Base-by-base conservation (phyloP, 2,329 filamentous ascomycete species). In the Monascus ruber region DNA sequence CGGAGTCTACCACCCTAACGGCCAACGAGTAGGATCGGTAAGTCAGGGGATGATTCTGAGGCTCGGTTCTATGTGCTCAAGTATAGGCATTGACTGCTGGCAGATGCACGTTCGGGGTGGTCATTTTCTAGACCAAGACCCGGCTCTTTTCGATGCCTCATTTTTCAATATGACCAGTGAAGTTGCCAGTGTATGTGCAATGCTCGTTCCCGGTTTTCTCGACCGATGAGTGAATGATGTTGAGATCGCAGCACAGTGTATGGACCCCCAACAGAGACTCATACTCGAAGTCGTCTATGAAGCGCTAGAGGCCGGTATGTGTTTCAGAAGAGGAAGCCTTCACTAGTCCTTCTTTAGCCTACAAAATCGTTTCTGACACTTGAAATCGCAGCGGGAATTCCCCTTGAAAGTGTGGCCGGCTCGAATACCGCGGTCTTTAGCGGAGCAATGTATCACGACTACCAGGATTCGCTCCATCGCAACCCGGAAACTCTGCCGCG, bases 81-180 rank as follows among this genome's bases (percentile, higher is more conserved):
- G n/a, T n/a, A n/a, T n/a, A n/a, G n/a, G n/a, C n/a, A n/a, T n/a
- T n/a, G n/a, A n/a, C n/a, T n/a, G n/a, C n/a, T n/a, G n/a, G n/a
- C 40, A 56, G 53, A 48, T 50, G 11, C 52, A 55, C 11, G 52
- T 54, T 7, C 33, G 49, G 34, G 51, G 50, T 1, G 54, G 51
- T 0, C 50, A 54, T 32, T 56, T 57, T 26, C 26, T 57, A 4
- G 26, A 39, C 8, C 48, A 58, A 24, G 52, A 59, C 35, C 11
- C 55, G 6, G 45, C 44, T 2, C 9, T 44, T 1, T 60, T 63
- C 24, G 58, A 63, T 41, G 56, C 59, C 1, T 43, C 54, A 0
- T 63, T 63, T 36, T 63, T 63, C 38, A 54, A 55, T 31, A 56
- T 62, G 41, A 52, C 50, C 8, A 44, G 47, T 3, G 47, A 58